phyloP scores from a whole-genome alignment of 2,329 filamentous ascomycete species.

The Fusarium coicis region DNA sequence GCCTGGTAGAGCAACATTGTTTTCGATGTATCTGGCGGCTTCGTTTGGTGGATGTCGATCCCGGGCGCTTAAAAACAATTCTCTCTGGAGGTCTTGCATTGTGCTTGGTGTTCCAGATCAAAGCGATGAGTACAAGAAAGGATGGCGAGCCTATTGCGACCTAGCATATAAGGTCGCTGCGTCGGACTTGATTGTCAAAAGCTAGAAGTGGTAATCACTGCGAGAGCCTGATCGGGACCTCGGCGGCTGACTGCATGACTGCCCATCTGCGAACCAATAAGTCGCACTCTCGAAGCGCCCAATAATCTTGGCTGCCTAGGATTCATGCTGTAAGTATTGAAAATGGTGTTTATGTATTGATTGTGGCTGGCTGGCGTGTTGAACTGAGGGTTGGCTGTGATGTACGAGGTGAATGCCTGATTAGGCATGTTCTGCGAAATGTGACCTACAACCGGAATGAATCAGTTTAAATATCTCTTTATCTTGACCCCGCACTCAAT shows the following conservation, averaged over 20 bases:
- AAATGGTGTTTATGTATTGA: no score
- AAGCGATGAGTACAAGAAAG: background rate
- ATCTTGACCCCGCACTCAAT: no score
- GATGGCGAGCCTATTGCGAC: background rate
- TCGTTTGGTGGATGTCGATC: background rate
- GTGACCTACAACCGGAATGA: background rate
- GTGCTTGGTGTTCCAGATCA: background rate
- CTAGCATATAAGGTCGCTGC: background rate
- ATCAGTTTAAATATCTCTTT: background rate
- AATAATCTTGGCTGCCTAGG: no score
- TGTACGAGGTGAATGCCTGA: no score
- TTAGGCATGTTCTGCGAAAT: background rate
- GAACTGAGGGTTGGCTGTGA: no score
- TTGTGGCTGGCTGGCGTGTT: no score
- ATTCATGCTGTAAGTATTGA: no score
- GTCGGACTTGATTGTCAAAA: background rate
- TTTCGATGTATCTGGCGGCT: background rate
- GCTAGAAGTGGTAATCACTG: background rate
- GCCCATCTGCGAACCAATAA: background rate
- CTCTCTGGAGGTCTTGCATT: background rate
- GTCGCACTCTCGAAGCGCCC: no score
- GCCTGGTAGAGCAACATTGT: background rate
- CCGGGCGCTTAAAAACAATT: background rate
- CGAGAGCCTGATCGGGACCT: background rate
- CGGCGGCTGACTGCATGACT: background rate